These are phyloP conservation scores for Vicia sativa DNA, from an alignment of 306 rosid species.

Conservation along the genomic window DNA sequence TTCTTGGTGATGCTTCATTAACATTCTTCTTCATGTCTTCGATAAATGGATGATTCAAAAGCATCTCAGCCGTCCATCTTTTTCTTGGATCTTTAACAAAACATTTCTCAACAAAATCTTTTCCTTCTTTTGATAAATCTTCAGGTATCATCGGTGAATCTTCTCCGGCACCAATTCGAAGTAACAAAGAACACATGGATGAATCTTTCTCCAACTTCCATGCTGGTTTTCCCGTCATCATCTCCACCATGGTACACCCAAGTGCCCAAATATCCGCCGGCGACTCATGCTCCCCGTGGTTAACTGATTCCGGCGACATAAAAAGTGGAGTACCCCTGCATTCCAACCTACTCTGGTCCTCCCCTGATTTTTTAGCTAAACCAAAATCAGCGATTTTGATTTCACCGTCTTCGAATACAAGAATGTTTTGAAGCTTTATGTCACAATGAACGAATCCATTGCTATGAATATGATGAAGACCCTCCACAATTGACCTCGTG, in stretches of 20 bases:
- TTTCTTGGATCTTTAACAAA: constrained; percentile 65
- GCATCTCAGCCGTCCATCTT: constrained; percentile 97
- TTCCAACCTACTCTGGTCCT: constrained; percentile 48
- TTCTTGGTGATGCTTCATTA: constrained; percentile 53
- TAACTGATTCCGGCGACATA: constrained; percentile 92
- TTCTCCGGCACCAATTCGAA: constrained; percentile 69
- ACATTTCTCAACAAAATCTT: constrained; percentile 71
- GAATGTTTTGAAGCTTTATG: constrained; percentile 76
- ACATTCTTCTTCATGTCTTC: constrained; percentile 21
- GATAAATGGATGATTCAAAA: constrained; percentile 67
- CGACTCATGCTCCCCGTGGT: constrained; percentile 52
- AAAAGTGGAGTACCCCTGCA: constrained; percentile 82
- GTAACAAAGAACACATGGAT: constrained; percentile 52
- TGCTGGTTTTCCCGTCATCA: constrained; percentile 72
- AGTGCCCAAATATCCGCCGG: constrained; percentile 80
- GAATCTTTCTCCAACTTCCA: constrained; percentile 51
- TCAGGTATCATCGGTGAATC: constrained; percentile 68
- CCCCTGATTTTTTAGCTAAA: constrained; percentile 55
- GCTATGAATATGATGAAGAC: constrained; percentile 60
- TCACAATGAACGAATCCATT: constrained; percentile 94
- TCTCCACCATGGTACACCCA: constrained; percentile 81
- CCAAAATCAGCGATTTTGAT: constrained; percentile 89
- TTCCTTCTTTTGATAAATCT: constrained; percentile 64
- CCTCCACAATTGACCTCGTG: constrained; percentile 55
- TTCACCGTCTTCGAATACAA: constrained; percentile 57